These are phyloP conservation scores for Amanita jacksonii DNA, from an alignment of 768 basidiomycete species.

Conservation along the genomic window DNA sequence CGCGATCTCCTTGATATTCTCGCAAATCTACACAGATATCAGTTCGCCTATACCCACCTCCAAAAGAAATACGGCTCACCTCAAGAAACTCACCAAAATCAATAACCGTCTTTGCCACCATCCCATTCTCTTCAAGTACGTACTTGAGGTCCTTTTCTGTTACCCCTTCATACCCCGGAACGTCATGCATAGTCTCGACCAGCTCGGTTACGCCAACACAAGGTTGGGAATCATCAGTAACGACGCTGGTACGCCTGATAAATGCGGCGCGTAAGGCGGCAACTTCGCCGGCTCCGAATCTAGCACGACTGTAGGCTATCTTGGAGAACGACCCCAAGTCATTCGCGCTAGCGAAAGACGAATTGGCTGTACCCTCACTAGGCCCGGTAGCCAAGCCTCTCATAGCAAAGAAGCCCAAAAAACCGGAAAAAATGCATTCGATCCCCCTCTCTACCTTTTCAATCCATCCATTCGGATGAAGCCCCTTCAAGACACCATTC, in stretches of 20 bases:
- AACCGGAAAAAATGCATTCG: not conserved
- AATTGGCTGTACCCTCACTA: conserved; percentile 5
- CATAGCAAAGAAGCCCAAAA: conserved; percentile 1
- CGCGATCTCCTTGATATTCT: conserved; percentile 58
- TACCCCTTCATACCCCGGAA: conserved; percentile 52
- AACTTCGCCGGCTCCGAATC: conserved; percentile 37
- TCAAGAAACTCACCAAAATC: conserved; percentile 85
- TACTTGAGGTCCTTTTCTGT: conserved; percentile 58
- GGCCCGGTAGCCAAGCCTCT: not conserved
- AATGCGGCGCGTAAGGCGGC: conserved; percentile 30
- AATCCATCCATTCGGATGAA: conserved; percentile 10
- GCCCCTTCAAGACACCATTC: conserved; percentile 13
- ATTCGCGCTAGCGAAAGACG: conserved; percentile 22
- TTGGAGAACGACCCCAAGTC: conserved; percentile 6
- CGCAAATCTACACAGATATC: conserved; percentile 46
- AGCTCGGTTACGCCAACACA: conserved; percentile 29
- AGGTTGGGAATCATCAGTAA: conserved; percentile 18
- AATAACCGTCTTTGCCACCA: conserved; percentile 43
- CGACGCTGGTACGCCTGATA: conserved; percentile 20
- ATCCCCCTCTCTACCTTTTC: conserved; percentile 12
- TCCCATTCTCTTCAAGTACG: conserved; percentile 70
- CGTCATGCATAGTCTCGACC: conserved; percentile 32
- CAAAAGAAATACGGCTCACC: conserved; percentile 34
- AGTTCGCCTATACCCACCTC: not conserved
- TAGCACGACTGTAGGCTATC: conserved; percentile 25